Evolutionary conservation across 148 eudicot genomes (phyloP), one percentile per base, ranked within the genome.

Genomic region (Dysphania ambrosioides): DNA sequence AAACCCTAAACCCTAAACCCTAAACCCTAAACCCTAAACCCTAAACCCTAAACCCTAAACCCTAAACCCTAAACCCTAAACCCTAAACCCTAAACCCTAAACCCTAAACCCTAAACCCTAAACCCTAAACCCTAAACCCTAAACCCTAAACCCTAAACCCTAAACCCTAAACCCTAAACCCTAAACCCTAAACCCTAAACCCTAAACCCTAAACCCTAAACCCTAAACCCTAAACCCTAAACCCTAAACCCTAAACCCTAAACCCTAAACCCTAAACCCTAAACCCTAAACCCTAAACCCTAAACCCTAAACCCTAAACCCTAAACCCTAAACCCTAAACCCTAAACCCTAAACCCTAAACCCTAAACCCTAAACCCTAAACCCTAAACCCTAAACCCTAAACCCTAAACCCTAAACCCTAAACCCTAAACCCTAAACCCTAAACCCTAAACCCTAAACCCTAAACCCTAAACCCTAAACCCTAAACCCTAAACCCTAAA

Each of bases 321-420:
- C 70, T 24, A 15, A 40, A 38, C n/a, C 70, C 70, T 19, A 15
- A 66, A 66, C 23, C 51, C 70, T 31, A 8, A n/a, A 66, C n/a
- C 70, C 71, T 31, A 23, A 40, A 67, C 40, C 51, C 71, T 31
- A 9, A 41, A 67, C 24, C 30, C 71, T 55, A 23, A 41, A 40
- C 23, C 71, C 34, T 51, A 40, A 30, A 68, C 56, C 62, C 79
- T 68, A 51, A 40, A 69, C 69, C 62, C 79, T 74, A 53, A 38
- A 60, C 58, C 40, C 71, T 53, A 23, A 35, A 67, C 35, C 67
- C 79, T 74, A 40, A 35, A 76, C 58, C 42, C 72, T 74, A 9
- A 42, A 42, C 10, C 49, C 49, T 16, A 9, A 42, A 42, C 10
- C 49, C 49, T 16, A 10, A 42, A 42, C 10, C 49, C 49, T 16